Base-by-base conservation (phyloP, 176 grass and related monocot species). In the Cymbopogon citratus region DNA sequence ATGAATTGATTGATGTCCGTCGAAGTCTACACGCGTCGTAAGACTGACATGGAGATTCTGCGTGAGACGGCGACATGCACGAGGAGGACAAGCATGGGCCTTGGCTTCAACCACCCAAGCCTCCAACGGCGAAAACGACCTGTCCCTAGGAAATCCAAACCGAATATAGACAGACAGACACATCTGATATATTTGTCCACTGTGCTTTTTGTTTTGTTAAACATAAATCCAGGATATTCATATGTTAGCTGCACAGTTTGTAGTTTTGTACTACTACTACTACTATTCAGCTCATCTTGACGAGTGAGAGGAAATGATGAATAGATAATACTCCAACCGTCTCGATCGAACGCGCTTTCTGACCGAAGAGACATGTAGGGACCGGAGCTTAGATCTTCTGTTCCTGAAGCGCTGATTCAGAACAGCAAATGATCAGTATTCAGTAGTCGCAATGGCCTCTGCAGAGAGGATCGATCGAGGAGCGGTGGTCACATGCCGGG, bases 41-140 rank as follows among this genome's bases (percentile, higher is more conserved):
- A 62, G 83, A 86, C 59, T 83, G 73, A 85, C 73, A 82, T 78
- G 78, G 78, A 82, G 61, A 84, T 86, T 78, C 83, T n/a, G 7
- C 2, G 5, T 0, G 4, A 63, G 76, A 81, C 5, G 18, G 77
- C 18, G 83, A 78, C 73, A 40, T 26, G 52, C 19, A 36, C 2
- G 9, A 23, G 5, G 18, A 19, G 48, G 15, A 54, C 5, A 5
- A 44, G 44, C 35, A 21, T 62, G 45, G 45, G 27, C 18, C 31
- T 21, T 51, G 38, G 5, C 76, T n/a, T 25, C 63, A 85, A 57
- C 45, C 6, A 48, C 28, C 52, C n/a, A 33, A 1, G 2, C 21
- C 78, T 66, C 52, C 65, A 71, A 71, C 66, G 65, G 45, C 35
- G 80, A 83, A 23, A 79, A n/a, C 80, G 74, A 87, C n/a, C 31